phyloP scores from a whole-genome alignment of 148 eudicot genomes.

The Spergularia bocconei region DNA sequence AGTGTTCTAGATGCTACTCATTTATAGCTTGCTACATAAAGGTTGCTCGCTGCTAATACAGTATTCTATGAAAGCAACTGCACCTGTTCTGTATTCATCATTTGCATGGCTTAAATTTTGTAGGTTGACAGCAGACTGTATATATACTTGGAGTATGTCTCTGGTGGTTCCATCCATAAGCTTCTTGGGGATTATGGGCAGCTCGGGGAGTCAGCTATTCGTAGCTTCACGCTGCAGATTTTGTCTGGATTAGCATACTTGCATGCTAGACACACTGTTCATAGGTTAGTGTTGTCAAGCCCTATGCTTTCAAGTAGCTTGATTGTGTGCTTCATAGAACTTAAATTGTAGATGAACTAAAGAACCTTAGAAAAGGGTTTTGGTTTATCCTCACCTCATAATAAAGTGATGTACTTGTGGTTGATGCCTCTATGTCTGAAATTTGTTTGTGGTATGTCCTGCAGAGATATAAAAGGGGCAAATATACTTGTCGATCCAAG shows the following conservation, averaged over 20 bases:
- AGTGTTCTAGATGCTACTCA: neutral
- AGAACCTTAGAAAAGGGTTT: neutral
- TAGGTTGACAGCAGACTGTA: constrained; percentile 54
- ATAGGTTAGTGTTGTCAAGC: constrained; percentile 40
- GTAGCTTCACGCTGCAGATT: constrained; percentile 58
- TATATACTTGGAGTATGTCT: constrained; percentile 62
- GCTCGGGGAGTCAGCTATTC: constrained; percentile 57
- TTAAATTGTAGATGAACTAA: neutral
- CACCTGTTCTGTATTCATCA: neutral
- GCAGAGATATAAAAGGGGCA: constrained; percentile 79
- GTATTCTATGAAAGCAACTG: neutral
- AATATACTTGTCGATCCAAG: constrained; percentile 66
- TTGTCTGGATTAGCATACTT: constrained; percentile 59
- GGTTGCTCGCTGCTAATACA: neutral
- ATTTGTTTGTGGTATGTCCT: constrained; percentile 12
- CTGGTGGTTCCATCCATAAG: constrained; percentile 70
- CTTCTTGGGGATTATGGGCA: constrained; percentile 64
- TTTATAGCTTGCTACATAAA: neutral
- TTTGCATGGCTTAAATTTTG: neutral
- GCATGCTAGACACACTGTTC: constrained; percentile 55
- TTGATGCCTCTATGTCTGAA: neutral
- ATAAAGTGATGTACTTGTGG: neutral
- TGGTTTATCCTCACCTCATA: neutral
- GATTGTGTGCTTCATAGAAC: neutral
- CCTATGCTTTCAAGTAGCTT: constrained; percentile 9